phyloP scores from a whole-genome alignment of 352 stramenopile genomes.

The Aphanomyces astaci region DNA sequence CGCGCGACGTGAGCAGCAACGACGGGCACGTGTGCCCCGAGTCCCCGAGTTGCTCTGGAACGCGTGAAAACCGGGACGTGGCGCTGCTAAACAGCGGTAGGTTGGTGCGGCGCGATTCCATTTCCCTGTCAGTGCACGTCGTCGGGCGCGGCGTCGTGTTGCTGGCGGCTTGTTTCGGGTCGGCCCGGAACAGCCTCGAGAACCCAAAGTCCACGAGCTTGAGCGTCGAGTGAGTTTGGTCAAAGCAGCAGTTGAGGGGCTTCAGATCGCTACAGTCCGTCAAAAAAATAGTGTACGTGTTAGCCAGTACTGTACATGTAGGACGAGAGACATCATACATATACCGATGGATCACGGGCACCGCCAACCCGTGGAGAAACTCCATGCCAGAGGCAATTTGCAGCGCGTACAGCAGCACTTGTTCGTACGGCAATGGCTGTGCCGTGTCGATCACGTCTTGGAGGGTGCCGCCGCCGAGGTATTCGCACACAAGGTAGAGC shows the following conservation, averaged over 20 bases:
- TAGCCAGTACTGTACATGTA: no score
- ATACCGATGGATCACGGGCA: constrained; percentile 69
- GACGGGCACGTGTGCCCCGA: constrained; percentile 27
- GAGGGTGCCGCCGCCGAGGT: constrained; percentile 68
- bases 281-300: no score
- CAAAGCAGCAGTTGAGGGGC: constrained; percentile 76
- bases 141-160: background rate
- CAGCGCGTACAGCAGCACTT: constrained; percentile 57
- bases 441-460: constrained; percentile 60
- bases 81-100: background rate
- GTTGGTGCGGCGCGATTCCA: background rate
- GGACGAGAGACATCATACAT: constrained; percentile 32
- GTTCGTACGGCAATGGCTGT: constrained; percentile 46
- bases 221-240: constrained; percentile 62
- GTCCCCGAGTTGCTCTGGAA: constrained; percentile 35
- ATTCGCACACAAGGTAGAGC: constrained; percentile 78
- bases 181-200: constrained; percentile 63
- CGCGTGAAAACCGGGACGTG: constrained; percentile 1
- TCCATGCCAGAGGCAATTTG: constrained; percentile 79
- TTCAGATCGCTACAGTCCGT: constrained; percentile 64
- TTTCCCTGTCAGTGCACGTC: background rate
- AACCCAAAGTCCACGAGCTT: constrained; percentile 78
- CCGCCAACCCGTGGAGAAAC: constrained; percentile 59
- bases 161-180: constrained; percentile 27
- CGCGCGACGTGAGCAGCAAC: constrained; percentile 75